Evolutionary conservation across 129 eudicot species (phyloP).

Genomic region (Flaveria brownii): DNA sequence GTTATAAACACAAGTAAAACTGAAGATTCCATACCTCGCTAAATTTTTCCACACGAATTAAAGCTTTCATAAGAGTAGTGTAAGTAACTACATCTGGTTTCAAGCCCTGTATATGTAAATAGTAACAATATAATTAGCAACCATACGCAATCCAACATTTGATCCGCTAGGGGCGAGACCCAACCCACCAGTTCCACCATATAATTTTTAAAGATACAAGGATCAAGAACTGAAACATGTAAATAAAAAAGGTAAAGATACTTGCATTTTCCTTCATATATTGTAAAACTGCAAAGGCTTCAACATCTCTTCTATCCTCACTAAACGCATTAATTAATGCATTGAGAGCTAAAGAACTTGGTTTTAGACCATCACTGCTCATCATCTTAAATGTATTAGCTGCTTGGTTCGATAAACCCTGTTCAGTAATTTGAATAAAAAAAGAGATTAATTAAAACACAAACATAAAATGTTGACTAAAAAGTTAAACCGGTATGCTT

Average conservation of each 20-base stretch:
- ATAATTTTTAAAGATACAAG: neutral
- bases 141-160: neutral
- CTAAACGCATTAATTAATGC: conserved; percentile 90
- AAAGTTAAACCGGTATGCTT: conserved; percentile 10
- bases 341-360: conserved; percentile 87
- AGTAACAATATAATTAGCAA: neutral
- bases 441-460: neutral
- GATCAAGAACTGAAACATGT: conserved; percentile 4
- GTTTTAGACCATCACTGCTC: conserved; percentile 82
- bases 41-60: conserved; percentile 81
- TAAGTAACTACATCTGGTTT: conserved; percentile 93
- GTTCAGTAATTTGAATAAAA: conserved; percentile 4
- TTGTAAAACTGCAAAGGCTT: conserved; percentile 87
- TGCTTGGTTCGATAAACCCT: conserved; percentile 97
- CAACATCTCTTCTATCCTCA: conserved; percentile 86
- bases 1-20: neutral
- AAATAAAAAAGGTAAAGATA: neutral
- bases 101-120: conserved; percentile 54
- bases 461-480: neutral
- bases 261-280: conserved; percentile 94
- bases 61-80: conserved; percentile 93
- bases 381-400: conserved; percentile 77
- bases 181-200: neutral
- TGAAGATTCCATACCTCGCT: conserved; percentile 50
- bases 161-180: neutral